Percentiles rank a stretch among this genome's conserved stretches.
phyloP scores from a whole-genome alignment of 2,329 filamentous ascomycete genomes.

The Aspergillus flavus region DNA sequence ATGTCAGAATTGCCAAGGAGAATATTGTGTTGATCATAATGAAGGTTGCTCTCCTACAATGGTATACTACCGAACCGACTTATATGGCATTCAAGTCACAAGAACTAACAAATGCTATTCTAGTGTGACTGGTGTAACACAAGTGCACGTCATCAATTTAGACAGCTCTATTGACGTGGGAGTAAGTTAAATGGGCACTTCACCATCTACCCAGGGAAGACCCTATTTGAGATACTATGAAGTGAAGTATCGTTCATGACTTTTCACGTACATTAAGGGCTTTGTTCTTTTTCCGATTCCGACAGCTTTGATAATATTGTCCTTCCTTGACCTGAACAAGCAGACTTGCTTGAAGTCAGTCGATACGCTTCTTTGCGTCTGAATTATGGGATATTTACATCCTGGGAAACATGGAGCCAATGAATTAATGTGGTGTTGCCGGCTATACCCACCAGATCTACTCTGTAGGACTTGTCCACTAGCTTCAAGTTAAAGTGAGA shows the following conservation, averaged over 20 bases:
- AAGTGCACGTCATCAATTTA: slow-evolving; percentile 37
- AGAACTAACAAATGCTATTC: slow-evolving; percentile 4
- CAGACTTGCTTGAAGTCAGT: neutral
- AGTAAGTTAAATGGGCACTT: neutral
- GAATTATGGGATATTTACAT: neutral
- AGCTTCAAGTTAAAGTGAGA: neutral
- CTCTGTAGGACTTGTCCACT: neutral
- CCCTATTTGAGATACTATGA: neutral
- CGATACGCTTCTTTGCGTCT: neutral
- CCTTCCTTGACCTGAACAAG: neutral
- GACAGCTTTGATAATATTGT: neutral
- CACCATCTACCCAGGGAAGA: neutral
- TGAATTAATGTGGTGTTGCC: neutral
- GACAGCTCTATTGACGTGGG: slow-evolving; percentile 29
- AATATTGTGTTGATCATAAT: slow-evolving; percentile 83
- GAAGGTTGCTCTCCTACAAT: slow-evolving; percentile 72
- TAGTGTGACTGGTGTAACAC: slow-evolving; percentile 50
- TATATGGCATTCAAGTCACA: neutral
- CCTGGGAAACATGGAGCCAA: neutral
- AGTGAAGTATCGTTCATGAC: neutral
- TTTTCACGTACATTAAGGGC: neutral
- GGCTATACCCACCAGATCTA: neutral
- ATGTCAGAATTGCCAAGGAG: slow-evolving; percentile 73
- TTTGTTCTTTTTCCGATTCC: neutral
- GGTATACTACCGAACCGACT: slow-evolving; percentile 30